phyloP scores from a whole-genome alignment of 495 filamentous ascomycete genomes.

The Patellaria atrata region DNA sequence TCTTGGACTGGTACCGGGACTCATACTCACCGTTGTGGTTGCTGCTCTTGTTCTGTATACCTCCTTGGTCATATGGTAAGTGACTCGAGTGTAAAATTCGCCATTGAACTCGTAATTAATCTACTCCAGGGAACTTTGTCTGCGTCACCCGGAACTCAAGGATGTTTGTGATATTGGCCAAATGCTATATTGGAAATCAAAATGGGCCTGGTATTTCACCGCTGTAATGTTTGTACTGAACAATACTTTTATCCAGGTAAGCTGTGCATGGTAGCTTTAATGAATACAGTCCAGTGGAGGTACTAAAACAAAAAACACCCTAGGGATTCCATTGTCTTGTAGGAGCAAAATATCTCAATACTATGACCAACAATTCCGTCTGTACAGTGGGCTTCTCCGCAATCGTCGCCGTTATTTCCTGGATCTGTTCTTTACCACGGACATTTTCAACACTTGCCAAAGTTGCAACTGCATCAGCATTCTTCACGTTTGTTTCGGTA shows the following conservation, averaged over 20 bases:
- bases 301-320: neutral
- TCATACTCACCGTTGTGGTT: conserved; percentile 67
- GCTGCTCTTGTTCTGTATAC: conserved; percentile 69
- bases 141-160: conserved; percentile 72
- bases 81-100: neutral
- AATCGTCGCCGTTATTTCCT: conserved; percentile 55
- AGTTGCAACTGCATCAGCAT: conserved; percentile 57
- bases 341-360: conserved; percentile 73
- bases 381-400: conserved; percentile 63
- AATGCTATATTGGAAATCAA: conserved; percentile 68
- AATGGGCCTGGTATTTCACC: conserved; percentile 68
- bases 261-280: neutral
- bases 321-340: conserved; percentile 64
- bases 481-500: conserved; percentile 79
- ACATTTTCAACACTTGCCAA: conserved; percentile 68
- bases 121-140: conserved; percentile 54
- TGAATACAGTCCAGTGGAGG: no score
- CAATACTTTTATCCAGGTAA: conserved; percentile 72
- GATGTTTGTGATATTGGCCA: conserved; percentile 88
- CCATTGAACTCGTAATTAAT: neutral
- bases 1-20: conserved; percentile 70
- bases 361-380: conserved; percentile 49
- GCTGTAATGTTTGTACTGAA: conserved; percentile 82
- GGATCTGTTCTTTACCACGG: conserved; percentile 60
- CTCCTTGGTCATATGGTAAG: conserved; percentile 63